Conservation (phyloP, 2,329 filamentous ascomycete species). For the Arthrobotrys megalospora region DNA sequence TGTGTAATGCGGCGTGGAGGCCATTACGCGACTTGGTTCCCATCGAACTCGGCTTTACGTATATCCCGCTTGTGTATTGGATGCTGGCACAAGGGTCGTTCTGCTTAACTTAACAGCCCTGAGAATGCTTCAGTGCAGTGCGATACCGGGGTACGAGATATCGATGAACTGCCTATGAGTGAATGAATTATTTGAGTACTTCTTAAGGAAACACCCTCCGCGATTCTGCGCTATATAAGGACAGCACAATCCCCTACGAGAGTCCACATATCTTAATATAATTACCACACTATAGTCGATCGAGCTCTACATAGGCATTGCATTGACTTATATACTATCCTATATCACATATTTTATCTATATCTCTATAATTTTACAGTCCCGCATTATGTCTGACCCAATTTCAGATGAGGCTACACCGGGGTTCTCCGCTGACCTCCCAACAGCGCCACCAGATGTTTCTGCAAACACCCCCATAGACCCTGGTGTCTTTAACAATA, state of each 20-base stretch:
- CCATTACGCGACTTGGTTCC: background rate
- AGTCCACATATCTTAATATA: background rate
- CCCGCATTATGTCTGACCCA: background rate
- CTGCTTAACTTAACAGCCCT: background rate
- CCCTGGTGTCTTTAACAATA: constrained; percentile 35
- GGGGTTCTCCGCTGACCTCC: background rate
- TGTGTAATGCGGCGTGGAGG: background rate
- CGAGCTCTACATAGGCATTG: too few species aligned
- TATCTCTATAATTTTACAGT: background rate
- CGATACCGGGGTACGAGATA: background rate
- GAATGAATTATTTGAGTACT: background rate
- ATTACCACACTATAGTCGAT: background rate
- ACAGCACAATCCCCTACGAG: background rate
- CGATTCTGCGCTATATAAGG: background rate
- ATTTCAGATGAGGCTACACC: background rate
- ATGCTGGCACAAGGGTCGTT: background rate
- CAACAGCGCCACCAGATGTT: background rate
- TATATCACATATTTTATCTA: background rate
- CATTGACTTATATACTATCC: background rate
- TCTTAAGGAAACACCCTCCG: background rate
- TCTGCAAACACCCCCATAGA: constrained; percentile 4
- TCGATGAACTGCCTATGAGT: background rate
- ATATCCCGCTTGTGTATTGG: background rate
- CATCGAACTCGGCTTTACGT: background rate
- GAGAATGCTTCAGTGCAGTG: background rate